Base-by-base conservation (phyloP, 768 basidiomycete species). In the Mycena epipterygia region DNA sequence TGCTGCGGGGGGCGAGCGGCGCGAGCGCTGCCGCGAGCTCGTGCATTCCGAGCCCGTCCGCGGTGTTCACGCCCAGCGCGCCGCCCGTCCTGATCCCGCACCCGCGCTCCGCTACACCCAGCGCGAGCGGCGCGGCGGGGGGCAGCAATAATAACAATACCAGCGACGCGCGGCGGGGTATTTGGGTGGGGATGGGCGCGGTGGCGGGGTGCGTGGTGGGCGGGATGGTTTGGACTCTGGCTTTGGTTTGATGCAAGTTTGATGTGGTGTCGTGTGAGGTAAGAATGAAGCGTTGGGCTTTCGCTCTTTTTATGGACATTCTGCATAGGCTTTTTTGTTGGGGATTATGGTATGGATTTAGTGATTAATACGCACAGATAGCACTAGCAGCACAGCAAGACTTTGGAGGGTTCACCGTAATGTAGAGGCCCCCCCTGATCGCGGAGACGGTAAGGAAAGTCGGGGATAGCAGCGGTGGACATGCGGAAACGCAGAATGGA, bases 1-100 rank as follows among this genome's bases (percentile, higher is more conserved):
- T 11, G 39, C 41, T 1, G 64, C 60, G 42, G 12, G 23, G 17
- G 8, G 17, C 29, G 5, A n/a, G 25, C 12, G 35, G 37, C 25
- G 56, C 57, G 11, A 13, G 56, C 30, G 63, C 39, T 5, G 56
- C 58, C 16, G 59, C 58, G 25, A 27, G 25, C 2, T 66, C 61
- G n/a, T 70, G 68, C 29, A 70, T 70, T 29, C 35, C 68, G 21
- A 64, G 61, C 55, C 42, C 42, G 39, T 41, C 49, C 5, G 44
- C 51, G 19, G 61, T 70, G 7, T 59, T 59, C 44, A 67, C 68
- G 27, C 72, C 68, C 1, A 67, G 41, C 13, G 33, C 68, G 41
- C 72, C 68, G 55, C 60, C 68, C 21, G 42, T 64, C 41, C 27
- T 72, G 44, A 12, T 68, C 25, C 71, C 71, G n/a, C 63, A 21